These are phyloP conservation scores for Persicaria maculosa DNA, from an alignment of 148 eudicot genomes.

Conservation along the genomic window DNA sequence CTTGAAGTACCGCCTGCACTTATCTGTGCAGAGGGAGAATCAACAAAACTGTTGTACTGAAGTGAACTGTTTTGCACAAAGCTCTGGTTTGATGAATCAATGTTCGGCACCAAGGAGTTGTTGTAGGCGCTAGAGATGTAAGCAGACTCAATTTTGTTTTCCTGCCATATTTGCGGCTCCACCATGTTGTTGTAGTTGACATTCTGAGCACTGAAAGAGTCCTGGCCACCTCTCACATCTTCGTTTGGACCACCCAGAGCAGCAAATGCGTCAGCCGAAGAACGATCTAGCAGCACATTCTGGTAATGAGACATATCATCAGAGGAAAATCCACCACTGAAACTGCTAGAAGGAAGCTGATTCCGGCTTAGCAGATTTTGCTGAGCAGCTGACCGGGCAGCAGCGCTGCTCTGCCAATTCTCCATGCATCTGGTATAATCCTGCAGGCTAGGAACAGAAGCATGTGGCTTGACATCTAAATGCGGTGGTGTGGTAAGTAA, in stretches of 20 bases:
- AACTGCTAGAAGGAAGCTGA: conserved; percentile 1
- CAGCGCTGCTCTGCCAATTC: background rate
- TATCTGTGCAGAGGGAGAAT: conserved; percentile 4
- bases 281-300: conserved; percentile 1
- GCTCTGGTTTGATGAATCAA: conserved; percentile 22
- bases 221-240: conserved; percentile 1
- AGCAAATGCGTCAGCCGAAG: background rate
- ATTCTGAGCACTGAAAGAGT: conserved; percentile 7
- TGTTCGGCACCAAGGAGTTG: conserved; percentile 18
- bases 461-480: background rate
- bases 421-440: conserved; percentile 6
- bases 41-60: conserved; percentile 22
- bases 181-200: background rate
- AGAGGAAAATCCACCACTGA: background rate
- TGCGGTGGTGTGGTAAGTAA: background rate
- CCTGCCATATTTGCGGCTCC: background rate
- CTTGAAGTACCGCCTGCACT: conserved; percentile 1
- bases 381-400: background rate
- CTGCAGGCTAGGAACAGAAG: background rate
- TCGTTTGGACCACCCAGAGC: background rate
- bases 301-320: background rate
- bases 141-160: background rate
- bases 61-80: conserved; percentile 25
- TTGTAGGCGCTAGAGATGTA: background rate
- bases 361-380: background rate